phyloP scores from a whole-genome alignment of 306 rosid species.

The Comarum palustre region DNA sequence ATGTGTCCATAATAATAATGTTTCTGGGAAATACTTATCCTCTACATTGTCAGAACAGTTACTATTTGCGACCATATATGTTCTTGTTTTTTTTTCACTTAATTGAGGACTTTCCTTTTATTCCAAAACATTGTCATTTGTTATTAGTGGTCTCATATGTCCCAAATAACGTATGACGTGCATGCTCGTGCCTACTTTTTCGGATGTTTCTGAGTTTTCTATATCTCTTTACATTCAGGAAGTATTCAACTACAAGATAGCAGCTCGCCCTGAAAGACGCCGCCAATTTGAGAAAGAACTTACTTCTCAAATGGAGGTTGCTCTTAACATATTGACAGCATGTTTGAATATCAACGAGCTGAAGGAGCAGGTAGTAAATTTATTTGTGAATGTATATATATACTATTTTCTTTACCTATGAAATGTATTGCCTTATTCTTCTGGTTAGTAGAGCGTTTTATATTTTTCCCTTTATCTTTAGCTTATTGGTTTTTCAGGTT shows the following conservation, averaged over 20 bases:
- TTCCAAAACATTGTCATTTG: neutral
- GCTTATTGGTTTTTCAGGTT: conserved; percentile 56
- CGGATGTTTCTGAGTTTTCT: conserved; percentile 14
- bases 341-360: conserved; percentile 87
- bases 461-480: conserved; percentile 13
- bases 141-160: conserved; percentile 1
- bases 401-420: conserved; percentile 18
- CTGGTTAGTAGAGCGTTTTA: conserved; percentile 12
- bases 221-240: conserved; percentile 54
- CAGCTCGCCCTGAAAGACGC: conserved; percentile 98
- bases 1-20: neutral
- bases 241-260: conserved; percentile 88
- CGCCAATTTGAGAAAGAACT: conserved; percentile 98
- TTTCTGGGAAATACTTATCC: neutral
- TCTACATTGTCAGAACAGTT: neutral
- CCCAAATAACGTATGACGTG: neutral
- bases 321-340: conserved; percentile 85
- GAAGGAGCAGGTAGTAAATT: conserved; percentile 76
- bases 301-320: conserved; percentile 84
- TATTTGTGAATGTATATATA: neutral
- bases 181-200: neutral
- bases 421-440: conserved; percentile 8
- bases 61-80: neutral
- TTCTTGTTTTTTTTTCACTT: neutral
- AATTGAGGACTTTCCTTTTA: neutral